These are phyloP conservation scores for Saccharomycopsis vini DNA, from an alignment of 805 yeast species.

Conservation along the genomic window DNA sequence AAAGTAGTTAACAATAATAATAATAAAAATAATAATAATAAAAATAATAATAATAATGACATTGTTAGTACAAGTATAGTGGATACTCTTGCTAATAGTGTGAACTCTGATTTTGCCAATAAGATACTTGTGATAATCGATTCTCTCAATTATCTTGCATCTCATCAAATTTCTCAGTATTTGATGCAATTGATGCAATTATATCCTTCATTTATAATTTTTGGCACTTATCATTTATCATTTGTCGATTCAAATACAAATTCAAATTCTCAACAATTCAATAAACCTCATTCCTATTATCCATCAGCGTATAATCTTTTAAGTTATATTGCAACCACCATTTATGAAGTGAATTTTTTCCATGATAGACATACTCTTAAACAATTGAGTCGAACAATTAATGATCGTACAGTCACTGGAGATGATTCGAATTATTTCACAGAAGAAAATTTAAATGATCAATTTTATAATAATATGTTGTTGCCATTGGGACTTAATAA, in stretches of 20 bases:
- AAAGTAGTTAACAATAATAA: not conserved
- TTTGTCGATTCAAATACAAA: slow-evolving; percentile 29
- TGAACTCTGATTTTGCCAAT: slow-evolving; percentile 19
- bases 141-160: slow-evolving; percentile 52
- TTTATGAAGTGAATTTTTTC: slow-evolving; percentile 36
- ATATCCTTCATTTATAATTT: slow-evolving; percentile 36
- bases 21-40: slow-evolving; percentile 8
- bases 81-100: slow-evolving; percentile 21
- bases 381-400: slow-evolving; percentile 14
- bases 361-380: slow-evolving; percentile 8
- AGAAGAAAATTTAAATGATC: slow-evolving; percentile 39
- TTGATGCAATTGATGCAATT: slow-evolving; percentile 35
- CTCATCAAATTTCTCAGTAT: slow-evolving; percentile 30
- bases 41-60: slow-evolving; percentile 6
- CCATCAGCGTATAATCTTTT: slow-evolving; percentile 49
- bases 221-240: slow-evolving; percentile 41
- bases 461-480: slow-evolving; percentile 29
- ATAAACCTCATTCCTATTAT: slow-evolving; percentile 28
- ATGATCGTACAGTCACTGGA: too few relatives aligned
- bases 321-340: slow-evolving; percentile 65
- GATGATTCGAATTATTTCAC: slow-evolving; percentile 25
- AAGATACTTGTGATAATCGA: slow-evolving; percentile 52
- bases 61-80: slow-evolving; percentile 5
- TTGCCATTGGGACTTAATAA: slow-evolving; percentile 39
- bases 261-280: slow-evolving; percentile 2